Conservation (phyloP, 1,284 basidiomycete species). For the Heterobasidion parviporum region DNA sequence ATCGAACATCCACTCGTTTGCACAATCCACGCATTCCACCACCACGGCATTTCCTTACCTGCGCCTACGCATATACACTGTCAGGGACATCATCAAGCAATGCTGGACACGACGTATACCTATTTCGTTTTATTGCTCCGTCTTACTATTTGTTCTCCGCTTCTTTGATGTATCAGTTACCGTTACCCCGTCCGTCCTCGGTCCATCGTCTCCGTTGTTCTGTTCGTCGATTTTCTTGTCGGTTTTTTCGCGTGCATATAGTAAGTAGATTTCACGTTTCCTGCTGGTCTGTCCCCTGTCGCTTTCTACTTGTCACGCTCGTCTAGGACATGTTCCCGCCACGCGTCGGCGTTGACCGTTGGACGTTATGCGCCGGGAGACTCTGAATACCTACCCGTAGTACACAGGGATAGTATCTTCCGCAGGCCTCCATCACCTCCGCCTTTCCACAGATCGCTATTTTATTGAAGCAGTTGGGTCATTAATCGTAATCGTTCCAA, state of each 20-base stretch:
- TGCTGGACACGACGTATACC: neutral
- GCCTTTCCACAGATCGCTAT: too few species aligned
- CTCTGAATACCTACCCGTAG: too few species aligned
- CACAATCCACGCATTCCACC: neutral
- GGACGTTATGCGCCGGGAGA: too few species aligned
- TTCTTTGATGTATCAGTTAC: neutral
- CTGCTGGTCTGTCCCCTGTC: too few species aligned
- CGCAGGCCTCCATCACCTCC: too few species aligned
- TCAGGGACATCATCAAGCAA: neutral
- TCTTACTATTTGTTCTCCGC: neutral
- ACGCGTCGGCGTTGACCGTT: too few species aligned
- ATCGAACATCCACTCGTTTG: neutral
- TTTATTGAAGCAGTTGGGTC: too few species aligned
- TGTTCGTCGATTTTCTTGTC: neutral
- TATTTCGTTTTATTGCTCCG: conserved; percentile 1
- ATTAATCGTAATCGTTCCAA: too few species aligned
- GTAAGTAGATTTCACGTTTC: neutral
- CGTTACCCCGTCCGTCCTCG: neutral
- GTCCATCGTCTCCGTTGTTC: neutral
- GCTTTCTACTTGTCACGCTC: too few species aligned
- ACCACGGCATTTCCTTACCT: neutral
- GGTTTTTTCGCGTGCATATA: neutral
- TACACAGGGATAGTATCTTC: too few species aligned
- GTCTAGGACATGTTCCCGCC: too few species aligned
- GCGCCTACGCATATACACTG: neutral